These are phyloP conservation scores for Amorphotheca resinae DNA, from an alignment of 495 filamentous ascomycete genomes.

Conservation along the genomic window DNA sequence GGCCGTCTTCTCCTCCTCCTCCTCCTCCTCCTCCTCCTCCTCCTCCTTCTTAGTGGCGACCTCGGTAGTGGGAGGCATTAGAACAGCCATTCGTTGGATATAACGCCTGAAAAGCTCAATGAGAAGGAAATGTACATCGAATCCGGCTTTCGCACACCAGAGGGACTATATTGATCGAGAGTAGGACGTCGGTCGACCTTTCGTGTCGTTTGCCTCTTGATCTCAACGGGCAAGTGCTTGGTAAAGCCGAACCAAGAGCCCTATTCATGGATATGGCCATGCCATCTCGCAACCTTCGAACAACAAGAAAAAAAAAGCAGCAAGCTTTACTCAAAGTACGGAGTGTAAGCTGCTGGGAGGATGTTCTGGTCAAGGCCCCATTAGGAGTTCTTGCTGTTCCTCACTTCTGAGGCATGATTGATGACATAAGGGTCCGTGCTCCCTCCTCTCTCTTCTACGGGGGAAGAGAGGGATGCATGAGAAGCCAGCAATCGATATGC, in stretches of 20 bases:
- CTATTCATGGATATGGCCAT: slow-evolving; percentile 21
- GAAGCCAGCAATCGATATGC: no score
- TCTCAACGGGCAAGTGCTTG: not conserved
- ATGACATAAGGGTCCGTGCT: slow-evolving; percentile 2
- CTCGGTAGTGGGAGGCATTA: slow-evolving; percentile 5
- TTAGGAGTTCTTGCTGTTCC: no score
- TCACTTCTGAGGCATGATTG: not conserved
- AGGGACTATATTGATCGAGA: not conserved
- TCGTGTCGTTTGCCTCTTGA: not conserved
- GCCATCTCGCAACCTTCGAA: slow-evolving; percentile 9
- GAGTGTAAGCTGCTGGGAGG: no score
- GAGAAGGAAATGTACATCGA: slow-evolving; percentile 3
- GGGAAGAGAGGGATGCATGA: no score
- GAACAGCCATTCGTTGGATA: slow-evolving; percentile 1
- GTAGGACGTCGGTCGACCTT: no score
- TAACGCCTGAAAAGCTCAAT: not conserved
- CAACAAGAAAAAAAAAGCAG: not conserved
- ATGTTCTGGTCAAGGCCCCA: no score
- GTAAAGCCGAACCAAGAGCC: not conserved
- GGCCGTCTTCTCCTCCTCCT: not conserved
- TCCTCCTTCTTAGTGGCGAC: not conserved
- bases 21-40: not conserved
- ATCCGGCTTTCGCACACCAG: not conserved
- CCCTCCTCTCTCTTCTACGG: not conserved
- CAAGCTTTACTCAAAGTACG: not conserved